Conservation (phyloP, 1,139 yeast species). For the Hemisphaericaspora xylanilytica region DNA sequence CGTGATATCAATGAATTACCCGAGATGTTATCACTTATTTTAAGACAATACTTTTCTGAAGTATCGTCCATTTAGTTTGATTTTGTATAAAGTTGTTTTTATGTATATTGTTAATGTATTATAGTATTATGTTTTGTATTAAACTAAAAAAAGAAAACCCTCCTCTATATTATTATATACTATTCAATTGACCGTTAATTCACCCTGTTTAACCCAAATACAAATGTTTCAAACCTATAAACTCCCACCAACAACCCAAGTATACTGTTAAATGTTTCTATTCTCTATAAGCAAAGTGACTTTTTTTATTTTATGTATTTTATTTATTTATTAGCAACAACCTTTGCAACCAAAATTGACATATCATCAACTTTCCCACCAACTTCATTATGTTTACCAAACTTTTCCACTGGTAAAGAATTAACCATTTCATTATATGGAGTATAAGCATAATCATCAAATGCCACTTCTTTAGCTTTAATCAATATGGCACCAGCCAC, state of each 20-base stretch:
- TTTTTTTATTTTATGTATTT: conserved; percentile 4
- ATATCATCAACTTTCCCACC: conserved; percentile 61
- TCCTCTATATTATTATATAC: too few species aligned
- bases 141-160: too few species aligned
- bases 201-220: too few species aligned
- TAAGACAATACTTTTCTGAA: conserved; percentile 90
- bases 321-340: conserved; percentile 16
- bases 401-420: conserved; percentile 32
- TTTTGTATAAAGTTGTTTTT: conserved; percentile 9
- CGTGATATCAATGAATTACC: conserved; percentile 88
- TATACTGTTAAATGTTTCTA: too few species aligned
- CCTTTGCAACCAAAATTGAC: conserved; percentile 50
- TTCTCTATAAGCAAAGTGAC: too few species aligned
- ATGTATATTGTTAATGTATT: conserved; percentile 1
- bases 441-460: conserved; percentile 53
- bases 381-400: conserved; percentile 34
- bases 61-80: conserved; percentile 21
- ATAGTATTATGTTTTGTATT: conserved; percentile 1
- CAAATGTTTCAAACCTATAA: too few species aligned
- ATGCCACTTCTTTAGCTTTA: conserved; percentile 51
- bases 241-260: too few species aligned
- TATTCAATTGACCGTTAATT: too few species aligned
- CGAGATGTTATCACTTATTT: conserved; percentile 80
- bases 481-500: conserved; percentile 41
- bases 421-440: conserved; percentile 56